Percentiles rank a stretch among this genome's conserved stretches.
These are phyloP conservation scores for Claviceps capensis DNA, from an alignment of 2,329 filamentous ascomycete genomes.

Conservation along the genomic window DNA sequence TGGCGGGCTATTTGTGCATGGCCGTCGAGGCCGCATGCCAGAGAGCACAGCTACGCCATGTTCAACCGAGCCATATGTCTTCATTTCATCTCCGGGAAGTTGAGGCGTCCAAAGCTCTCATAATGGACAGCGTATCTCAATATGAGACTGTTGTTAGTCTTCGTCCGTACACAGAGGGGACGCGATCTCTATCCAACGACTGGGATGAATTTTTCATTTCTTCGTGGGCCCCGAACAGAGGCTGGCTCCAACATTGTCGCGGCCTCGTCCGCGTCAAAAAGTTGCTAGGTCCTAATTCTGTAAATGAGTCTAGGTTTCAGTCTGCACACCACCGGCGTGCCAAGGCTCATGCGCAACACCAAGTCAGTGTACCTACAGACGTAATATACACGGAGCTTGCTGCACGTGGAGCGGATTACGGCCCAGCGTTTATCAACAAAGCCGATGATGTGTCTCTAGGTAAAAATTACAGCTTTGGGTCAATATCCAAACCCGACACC, in stretches of 20 bases:
- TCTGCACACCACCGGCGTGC: neutral
- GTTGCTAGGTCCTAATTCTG: slow-evolving; percentile 9
- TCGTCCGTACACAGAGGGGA: slow-evolving; percentile 15
- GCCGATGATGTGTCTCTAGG: slow-evolving; percentile 11
- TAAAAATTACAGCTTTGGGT: slow-evolving; percentile 12
- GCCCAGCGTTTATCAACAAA: slow-evolving; percentile 11
- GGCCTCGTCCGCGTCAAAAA: slow-evolving; percentile 29
- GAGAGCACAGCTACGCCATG: slow-evolving; percentile 13
- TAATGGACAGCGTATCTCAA: slow-evolving; percentile 13
- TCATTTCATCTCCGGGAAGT: slow-evolving; percentile 13
- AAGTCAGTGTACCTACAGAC: slow-evolving; percentile 6
- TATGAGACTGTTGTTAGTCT: slow-evolving; percentile 16
- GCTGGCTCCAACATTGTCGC: slow-evolving; percentile 46
- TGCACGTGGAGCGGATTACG: slow-evolving; percentile 13
- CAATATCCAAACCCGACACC: slow-evolving; percentile 24
- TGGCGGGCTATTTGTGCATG: slow-evolving; percentile 39
- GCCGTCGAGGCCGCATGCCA: slow-evolving; percentile 32
- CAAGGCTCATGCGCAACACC: neutral
- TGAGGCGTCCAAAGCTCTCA: slow-evolving; percentile 14
- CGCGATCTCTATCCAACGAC: slow-evolving; percentile 21
- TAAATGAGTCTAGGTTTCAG: slow-evolving; percentile 4
- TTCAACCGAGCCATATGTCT: slow-evolving; percentile 11
- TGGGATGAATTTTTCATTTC: slow-evolving; percentile 46
- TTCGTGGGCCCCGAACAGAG: slow-evolving; percentile 35
- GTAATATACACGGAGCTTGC: slow-evolving; percentile 15